Conservation (phyloP, 2,329 filamentous ascomycete genomes). For the Colletotrichum endophyticum region DNA sequence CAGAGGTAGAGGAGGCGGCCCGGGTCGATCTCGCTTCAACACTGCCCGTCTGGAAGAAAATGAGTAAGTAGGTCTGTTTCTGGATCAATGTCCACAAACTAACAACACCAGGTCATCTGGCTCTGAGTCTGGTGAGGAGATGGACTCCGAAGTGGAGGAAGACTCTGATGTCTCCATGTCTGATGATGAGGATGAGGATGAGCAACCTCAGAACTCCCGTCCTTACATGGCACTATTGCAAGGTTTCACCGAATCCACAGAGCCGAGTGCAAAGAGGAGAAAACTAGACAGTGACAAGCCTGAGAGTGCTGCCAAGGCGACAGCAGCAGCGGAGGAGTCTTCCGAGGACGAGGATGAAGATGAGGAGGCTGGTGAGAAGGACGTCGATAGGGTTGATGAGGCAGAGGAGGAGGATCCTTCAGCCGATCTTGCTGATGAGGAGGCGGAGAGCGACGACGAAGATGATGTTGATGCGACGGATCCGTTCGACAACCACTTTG, state of each 20-base stretch:
- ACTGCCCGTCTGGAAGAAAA: conserved; percentile 50
- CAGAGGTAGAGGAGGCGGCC: conserved; percentile 38
- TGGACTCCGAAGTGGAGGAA: conserved; percentile 39
- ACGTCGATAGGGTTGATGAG: conserved; percentile 22
- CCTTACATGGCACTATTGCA: conserved; percentile 65
- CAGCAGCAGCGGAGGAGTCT: neutral
- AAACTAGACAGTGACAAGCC: conserved; percentile 51
- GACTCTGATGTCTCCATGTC: conserved; percentile 40
- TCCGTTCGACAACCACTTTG: conserved; percentile 84
- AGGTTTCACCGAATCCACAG: conserved; percentile 53
- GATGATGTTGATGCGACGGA: conserved; percentile 58
- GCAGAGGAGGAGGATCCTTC: conserved; percentile 15
- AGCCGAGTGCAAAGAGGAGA: conserved; percentile 58
- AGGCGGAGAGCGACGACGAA: conserved; percentile 25
- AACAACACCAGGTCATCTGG: conserved; percentile 21
- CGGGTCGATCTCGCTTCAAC: conserved; percentile 34
- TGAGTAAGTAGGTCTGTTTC: conserved; percentile 32
- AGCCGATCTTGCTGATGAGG: conserved; percentile 26
- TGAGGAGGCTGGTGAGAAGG: conserved; percentile 31
- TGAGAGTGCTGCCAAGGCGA: conserved; percentile 23
- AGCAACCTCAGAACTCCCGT: conserved; percentile 38
- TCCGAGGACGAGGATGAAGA: conserved; percentile 22
- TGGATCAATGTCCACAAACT: neutral
- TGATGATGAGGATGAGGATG: conserved; percentile 48
- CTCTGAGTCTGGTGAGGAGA: conserved; percentile 30